Evolutionary conservation across 345 rosid species (phyloP), one percentile per base, ranked within the genome.

Genomic region (Citrus australasica): DNA sequence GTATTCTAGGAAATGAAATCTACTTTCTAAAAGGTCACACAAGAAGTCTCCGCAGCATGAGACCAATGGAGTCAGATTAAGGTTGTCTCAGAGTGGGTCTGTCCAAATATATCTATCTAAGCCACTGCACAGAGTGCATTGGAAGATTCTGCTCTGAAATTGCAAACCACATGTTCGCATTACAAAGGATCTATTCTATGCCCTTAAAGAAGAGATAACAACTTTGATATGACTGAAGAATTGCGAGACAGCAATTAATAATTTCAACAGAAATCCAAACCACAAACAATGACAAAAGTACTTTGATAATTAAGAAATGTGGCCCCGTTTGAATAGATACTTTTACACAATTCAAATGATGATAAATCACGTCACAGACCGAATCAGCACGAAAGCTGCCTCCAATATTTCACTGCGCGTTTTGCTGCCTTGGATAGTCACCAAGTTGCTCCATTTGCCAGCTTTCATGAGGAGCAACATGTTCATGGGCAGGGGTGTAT

Each of bases 401-500:
- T 78, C 68, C 84, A 58, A 69, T 46, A 51, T 28, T 71, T 83
- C 76, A 85, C 79, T 79, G 78, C 42, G 83, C 82, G 82, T 79
- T 78, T 79, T 77, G 69, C 63, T 88, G 83, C 82, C 76, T 82
- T n/a, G 88, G 76, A 69, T 88, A 89, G 71, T 83, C 88, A 66
- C 91, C 94, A 9, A 91, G 90, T 74, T 95, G 86, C 80, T 89
- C 87, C 91, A 84, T 87, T 69, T 88, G 80, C 98, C 98, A 95
- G 93, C 94, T 95, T 86, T 93, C 98, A n/a, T 83, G 95, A 53
- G 95, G 79, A 74, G 98, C 95, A 51, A 95, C 84, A 0, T 90
- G 93, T 76, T 88, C 87, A 69, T 95, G 98, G 61, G 85, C 85
- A 71, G 97, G 96, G 70, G 84, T 76, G 75, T 90, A 91, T 77